Base-by-base conservation (phyloP, 257 asterid genomes). In the Solanum appendiculatum region DNA sequence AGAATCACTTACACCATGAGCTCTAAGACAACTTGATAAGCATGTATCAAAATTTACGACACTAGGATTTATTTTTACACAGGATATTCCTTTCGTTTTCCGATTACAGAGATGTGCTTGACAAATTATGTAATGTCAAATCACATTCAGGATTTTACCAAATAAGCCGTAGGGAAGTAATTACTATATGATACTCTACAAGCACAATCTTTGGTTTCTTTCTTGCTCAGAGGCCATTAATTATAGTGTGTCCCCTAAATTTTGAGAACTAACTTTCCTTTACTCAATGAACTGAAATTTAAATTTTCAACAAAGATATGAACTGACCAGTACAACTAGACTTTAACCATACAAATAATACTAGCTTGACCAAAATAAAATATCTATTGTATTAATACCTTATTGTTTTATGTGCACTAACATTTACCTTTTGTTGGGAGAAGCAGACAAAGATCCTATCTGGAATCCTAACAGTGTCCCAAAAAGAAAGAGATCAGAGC, bases 401-500 rank as follows among this genome's bases (percentile, higher is more conserved):
- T 9, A 40, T 33, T 63, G 25, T 25, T 36, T 34, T 18, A 33
- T 73, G 63, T 64, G 37, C 16, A n/a, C 11, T 83, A 36, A 29
- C 10, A 36, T 63, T 66, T 87, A 86, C 88, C 88, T 89, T 85
- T 87, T 64, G 54, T 6, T 31, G 11, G 6, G 3, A 54, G 91
- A 87, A 72, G 48, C 18, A 40, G 66, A 16, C 4, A 84, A 86
- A 8, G 33, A 46, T 29, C 21, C 69, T 13, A 31, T 83, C 27
- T 84, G 91, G 93, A 88, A 86, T 74, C 27, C 84, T 4, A 63
- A 42, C 6, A 86, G 73, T 37, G 89, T 92, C 23, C 63, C 72
- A 13, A 93, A 72, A 90, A 90, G 56, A 70, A 92, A 75, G 86
- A 92, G 94, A 82, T 87, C 91, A 81, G 86, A 37, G 84, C 86